These are phyloP conservation scores for Acrocalymma vagum DNA, from an alignment of 2,329 filamentous ascomycete species.

Conservation along the genomic window DNA sequence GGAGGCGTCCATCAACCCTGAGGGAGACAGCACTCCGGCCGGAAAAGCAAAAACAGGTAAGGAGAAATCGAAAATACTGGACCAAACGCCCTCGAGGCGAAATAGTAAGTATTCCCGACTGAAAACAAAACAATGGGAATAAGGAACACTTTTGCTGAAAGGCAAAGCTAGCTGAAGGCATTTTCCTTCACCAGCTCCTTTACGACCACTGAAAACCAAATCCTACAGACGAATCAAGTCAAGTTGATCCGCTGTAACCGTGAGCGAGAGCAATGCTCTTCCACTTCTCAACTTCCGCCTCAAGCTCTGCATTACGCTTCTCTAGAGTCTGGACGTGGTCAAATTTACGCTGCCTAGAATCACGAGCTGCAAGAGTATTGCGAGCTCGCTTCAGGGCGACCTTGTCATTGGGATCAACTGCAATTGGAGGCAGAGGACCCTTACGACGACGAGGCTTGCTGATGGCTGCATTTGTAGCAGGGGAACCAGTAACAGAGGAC, in stretches of 20 bases:
- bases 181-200: constrained; percentile 49
- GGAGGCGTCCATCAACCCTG: constrained; percentile 48
- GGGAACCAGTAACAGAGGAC: constrained; percentile 54
- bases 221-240: constrained; percentile 37
- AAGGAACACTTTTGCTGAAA: constrained; percentile 37
- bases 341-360: constrained; percentile 88
- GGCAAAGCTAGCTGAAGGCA: constrained; percentile 34
- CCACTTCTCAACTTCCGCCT: constrained; percentile 58
- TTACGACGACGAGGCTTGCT: constrained; percentile 75
- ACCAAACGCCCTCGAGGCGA: constrained; percentile 5
- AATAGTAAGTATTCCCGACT: constrained; percentile 7
- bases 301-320: constrained; percentile 73
- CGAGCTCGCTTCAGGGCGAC: constrained; percentile 91
- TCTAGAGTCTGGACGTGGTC: constrained; percentile 79
- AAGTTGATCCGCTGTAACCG: constrained; percentile 47
- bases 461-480: constrained; percentile 76
- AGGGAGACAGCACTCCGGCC: constrained; percentile 46
- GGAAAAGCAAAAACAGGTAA: constrained; percentile 9
- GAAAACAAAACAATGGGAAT: constrained; percentile 9
- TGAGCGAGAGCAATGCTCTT: constrained; percentile 50
- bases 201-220: constrained; percentile 37
- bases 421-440: constrained; percentile 81
- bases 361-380: constrained; percentile 92
- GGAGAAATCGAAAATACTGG: constrained; percentile 10
- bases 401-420: constrained; percentile 76